Evolutionary conservation across 306 rosid species (phyloP).

Genomic region (Rosa persica): DNA sequence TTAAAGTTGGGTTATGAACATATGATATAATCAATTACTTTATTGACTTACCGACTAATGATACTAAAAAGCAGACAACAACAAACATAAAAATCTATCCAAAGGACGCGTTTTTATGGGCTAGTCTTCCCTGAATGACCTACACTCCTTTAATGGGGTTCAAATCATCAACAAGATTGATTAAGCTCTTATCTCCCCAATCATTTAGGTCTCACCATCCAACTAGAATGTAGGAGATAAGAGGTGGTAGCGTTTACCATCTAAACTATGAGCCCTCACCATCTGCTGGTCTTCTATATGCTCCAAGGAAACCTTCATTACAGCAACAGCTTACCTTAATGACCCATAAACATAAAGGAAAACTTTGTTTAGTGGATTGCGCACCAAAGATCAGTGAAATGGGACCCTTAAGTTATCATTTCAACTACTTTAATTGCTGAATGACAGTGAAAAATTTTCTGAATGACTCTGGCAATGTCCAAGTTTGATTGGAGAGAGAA

Average conservation of each 20-base stretch:
- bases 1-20: slow-evolving; percentile 12
- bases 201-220: slow-evolving; percentile 32
- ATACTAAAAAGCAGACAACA: slow-evolving; percentile 31
- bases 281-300: not conserved
- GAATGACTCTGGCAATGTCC: not conserved
- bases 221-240: not conserved
- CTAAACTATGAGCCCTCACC: not conserved
- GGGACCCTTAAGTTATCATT: slow-evolving; percentile 7
- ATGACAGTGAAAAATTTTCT: slow-evolving; percentile 1
- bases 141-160: slow-evolving; percentile 24
- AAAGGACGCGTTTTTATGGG: slow-evolving; percentile 32
- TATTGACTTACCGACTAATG: slow-evolving; percentile 35
- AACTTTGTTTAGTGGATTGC: slow-evolving; percentile 4
- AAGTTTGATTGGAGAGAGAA: slow-evolving; percentile 11
- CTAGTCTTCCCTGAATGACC: slow-evolving; percentile 12
- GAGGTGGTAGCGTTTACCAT: not conserved
- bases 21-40: slow-evolving; percentile 29
- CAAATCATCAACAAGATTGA: slow-evolving; percentile 28
- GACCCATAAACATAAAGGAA: not conserved
- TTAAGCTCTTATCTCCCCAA: slow-evolving; percentile 28
- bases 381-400: not conserved
- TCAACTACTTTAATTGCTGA: slow-evolving; percentile 9
- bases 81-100: slow-evolving; percentile 33
- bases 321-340: not conserved
- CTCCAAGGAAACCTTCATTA: slow-evolving; percentile 4